These are phyloP conservation scores for Solanum lignicaule DNA, from an alignment of 257 asterid genomes.

Conservation along the genomic window DNA sequence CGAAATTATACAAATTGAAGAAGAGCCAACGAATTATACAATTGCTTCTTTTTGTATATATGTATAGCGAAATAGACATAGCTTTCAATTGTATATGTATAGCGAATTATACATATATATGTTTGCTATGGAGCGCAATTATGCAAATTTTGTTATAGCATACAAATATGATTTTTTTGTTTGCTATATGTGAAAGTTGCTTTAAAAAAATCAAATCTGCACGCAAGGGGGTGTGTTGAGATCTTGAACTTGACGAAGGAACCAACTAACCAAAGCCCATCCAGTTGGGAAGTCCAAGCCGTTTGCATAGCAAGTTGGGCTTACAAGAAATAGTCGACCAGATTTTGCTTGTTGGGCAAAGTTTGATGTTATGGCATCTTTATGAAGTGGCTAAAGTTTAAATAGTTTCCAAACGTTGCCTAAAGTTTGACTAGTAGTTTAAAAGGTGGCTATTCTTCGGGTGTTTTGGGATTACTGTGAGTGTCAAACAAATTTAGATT, in stretches of 20 bases:
- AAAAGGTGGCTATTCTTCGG: neutral
- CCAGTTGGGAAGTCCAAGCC: neutral
- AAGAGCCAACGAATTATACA: too few relatives aligned
- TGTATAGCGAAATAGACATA: too few relatives aligned
- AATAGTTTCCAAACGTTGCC: neutral
- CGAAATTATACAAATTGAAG: too few relatives aligned
- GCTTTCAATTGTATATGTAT: too few relatives aligned
- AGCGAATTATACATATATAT: too few relatives aligned
- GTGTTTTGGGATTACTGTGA: fast-evolving
- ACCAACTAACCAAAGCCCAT: neutral
- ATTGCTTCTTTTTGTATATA: too few relatives aligned
- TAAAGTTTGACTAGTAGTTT: neutral
- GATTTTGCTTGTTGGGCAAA: neutral
- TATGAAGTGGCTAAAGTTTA: neutral
- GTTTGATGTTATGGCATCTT: neutral
- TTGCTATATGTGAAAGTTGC: too few relatives aligned
- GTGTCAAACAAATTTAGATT: too few relatives aligned
- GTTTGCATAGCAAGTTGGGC: neutral
- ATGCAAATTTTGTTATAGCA: too few relatives aligned
- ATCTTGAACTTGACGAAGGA: neutral
- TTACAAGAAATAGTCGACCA: neutral
- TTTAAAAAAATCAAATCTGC: too few relatives aligned
- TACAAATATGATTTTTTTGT: too few relatives aligned
- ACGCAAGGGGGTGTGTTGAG: neutral
- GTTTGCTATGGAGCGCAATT: too few relatives aligned